Conservation (phyloP, 805 yeast genomes). For the Barnettozyma siamensis region DNA sequence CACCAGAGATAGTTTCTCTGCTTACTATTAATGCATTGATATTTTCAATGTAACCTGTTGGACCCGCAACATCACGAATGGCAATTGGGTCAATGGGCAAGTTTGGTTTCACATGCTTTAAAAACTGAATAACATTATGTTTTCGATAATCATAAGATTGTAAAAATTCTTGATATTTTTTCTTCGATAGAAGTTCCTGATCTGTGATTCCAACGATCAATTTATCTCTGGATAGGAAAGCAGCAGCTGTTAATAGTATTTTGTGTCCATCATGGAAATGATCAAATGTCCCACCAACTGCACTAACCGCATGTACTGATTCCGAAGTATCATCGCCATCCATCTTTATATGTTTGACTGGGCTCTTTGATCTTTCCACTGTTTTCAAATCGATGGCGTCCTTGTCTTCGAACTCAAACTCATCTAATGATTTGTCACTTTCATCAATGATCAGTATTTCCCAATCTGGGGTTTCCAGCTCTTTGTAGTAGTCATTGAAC, state of each 20-base stretch:
- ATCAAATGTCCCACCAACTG: slow-evolving; percentile 96
- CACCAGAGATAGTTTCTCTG: slow-evolving; percentile 75
- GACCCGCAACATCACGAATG: slow-evolving; percentile 88
- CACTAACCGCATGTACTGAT: slow-evolving; percentile 33
- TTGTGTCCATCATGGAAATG: slow-evolving; percentile 96
- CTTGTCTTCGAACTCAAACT: slow-evolving; percentile 10
- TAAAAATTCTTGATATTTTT: slow-evolving; percentile 62
- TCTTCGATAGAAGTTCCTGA: slow-evolving; percentile 61
- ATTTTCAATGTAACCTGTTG: slow-evolving; percentile 69
- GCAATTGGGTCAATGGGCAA: slow-evolving; percentile 48
- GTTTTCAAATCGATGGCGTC: slow-evolving; percentile 6
- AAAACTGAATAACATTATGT: slow-evolving; percentile 40
- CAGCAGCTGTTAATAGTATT: slow-evolving; percentile 68
- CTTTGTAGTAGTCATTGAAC: slow-evolving; percentile 22
- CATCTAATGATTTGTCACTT: slow-evolving; percentile 10
- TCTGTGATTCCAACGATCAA: slow-evolving; percentile 86
- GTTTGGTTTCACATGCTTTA: slow-evolving; percentile 41
- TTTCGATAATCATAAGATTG: slow-evolving; percentile 54
- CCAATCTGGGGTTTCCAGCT: slow-evolving; percentile 16
- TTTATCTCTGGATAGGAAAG: slow-evolving; percentile 46
- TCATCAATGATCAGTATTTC: slow-evolving; percentile 15
- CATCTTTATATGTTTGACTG: slow-evolving; percentile 1
- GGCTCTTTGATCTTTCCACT: slow-evolving; percentile 8
- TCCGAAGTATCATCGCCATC: slow-evolving; percentile 20
- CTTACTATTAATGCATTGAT: slow-evolving; percentile 81